Evolutionary conservation across 768 basidiomycete genomes (phyloP).

Genomic region (Ramaria sp.): DNA sequence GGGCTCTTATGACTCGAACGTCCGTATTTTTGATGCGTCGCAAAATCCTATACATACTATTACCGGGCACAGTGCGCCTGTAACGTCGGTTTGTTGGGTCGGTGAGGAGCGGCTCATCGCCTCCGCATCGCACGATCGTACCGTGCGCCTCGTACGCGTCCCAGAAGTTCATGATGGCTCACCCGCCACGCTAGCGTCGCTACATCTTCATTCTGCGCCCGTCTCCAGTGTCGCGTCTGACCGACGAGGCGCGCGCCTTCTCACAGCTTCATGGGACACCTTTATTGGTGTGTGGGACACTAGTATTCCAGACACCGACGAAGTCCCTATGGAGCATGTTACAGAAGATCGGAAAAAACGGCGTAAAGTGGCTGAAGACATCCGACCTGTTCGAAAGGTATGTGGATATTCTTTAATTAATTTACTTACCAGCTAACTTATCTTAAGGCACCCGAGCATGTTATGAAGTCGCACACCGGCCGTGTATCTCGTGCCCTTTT

Average conservation of each 20-base stretch:
- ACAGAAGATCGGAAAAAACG: slow-evolving; percentile 51
- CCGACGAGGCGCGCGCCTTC: slow-evolving; percentile 43
- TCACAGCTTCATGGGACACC: slow-evolving; percentile 84
- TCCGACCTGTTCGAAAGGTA: slow-evolving; percentile 38
- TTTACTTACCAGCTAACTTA: neutral
- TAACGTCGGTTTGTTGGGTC: slow-evolving; percentile 48
- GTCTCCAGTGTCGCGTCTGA: slow-evolving; percentile 61
- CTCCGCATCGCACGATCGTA: slow-evolving; percentile 72
- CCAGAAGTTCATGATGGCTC: slow-evolving; percentile 19
- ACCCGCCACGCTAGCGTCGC: slow-evolving; percentile 46
- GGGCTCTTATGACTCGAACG: slow-evolving; percentile 68
- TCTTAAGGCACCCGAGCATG: slow-evolving; percentile 43
- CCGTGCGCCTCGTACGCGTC: slow-evolving; percentile 43
- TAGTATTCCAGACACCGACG: slow-evolving; percentile 46
- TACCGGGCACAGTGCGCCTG: slow-evolving; percentile 48
- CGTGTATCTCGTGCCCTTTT: slow-evolving; percentile 59
- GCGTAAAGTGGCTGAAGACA: slow-evolving; percentile 33
- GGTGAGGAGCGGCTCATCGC: slow-evolving; percentile 35
- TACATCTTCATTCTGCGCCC: slow-evolving; percentile 76
- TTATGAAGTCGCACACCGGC: slow-evolving; percentile 76
- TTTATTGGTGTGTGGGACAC: slow-evolving; percentile 78
- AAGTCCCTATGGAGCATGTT: slow-evolving; percentile 37
- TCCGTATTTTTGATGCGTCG: slow-evolving; percentile 67
- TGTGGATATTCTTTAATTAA: slow-evolving; percentile 12
- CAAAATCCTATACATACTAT: slow-evolving; percentile 42